phyloP scores from a whole-genome alignment of 2,329 filamentous ascomycete species.

The Ciborinia camelliae region DNA sequence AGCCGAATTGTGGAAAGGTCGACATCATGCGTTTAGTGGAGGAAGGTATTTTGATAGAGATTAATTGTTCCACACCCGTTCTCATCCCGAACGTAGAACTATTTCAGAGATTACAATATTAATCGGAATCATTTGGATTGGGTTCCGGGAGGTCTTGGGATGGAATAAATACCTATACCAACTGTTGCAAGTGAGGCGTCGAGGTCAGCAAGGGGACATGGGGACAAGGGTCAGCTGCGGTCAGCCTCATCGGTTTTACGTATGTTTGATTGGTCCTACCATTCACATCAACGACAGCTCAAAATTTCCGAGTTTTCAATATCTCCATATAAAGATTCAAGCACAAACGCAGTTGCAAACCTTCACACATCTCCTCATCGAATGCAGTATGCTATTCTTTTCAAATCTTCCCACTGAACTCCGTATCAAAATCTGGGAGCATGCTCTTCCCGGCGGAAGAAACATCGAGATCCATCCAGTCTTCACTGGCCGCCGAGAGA shows the following conservation, averaged over 20 bases:
- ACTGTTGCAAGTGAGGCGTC: background rate
- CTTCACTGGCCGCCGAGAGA: background rate
- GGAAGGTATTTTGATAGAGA: background rate
- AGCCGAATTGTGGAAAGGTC: background rate
- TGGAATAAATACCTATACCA: background rate
- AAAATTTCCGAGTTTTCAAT: background rate
- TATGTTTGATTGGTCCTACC: background rate
- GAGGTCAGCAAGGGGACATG: background rate
- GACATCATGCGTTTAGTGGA: background rate
- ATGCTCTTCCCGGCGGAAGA: background rate
- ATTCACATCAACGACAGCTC: background rate
- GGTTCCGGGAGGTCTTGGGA: background rate
- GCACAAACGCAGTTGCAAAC: background rate
- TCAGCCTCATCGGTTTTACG: background rate
- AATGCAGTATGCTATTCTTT: background rate
- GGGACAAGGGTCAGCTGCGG: background rate
- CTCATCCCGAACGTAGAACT: background rate
- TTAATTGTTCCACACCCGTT: background rate
- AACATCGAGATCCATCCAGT: slow-evolving; percentile 3
- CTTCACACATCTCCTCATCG: too few relatives aligned
- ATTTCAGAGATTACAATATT: too few relatives aligned
- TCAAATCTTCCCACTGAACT: background rate
- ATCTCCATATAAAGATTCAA: too few relatives aligned
- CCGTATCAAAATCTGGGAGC: background rate
- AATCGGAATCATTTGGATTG: background rate